Conservation (phyloP, 805 yeast species). For the Tetrapisispora arboricola region DNA sequence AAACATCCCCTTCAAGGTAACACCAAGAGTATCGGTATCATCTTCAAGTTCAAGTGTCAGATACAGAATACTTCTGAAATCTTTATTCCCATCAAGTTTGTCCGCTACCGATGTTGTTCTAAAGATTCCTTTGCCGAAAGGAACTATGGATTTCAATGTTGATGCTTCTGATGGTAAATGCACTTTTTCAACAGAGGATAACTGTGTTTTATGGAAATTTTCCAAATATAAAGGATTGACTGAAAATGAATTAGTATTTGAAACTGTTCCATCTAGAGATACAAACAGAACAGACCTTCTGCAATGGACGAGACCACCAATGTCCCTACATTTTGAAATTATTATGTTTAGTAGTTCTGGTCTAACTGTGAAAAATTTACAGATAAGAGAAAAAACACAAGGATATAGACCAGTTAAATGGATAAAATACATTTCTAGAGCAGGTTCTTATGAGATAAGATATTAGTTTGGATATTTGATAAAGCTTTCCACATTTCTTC, state of each 20-base stretch:
- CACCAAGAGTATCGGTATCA: slow-evolving; percentile 42
- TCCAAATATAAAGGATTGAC: slow-evolving; percentile 57
- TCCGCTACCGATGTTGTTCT: slow-evolving; percentile 56
- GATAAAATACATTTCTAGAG: slow-evolving; percentile 69
- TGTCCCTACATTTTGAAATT: slow-evolving; percentile 55
- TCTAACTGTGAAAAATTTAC: slow-evolving; percentile 58
- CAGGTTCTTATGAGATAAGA: slow-evolving; percentile 77
- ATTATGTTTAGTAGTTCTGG: slow-evolving; percentile 75
- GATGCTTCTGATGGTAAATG: slow-evolving; percentile 53
- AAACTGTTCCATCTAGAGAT: slow-evolving; percentile 33
- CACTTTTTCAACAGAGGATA: slow-evolving; percentile 56
- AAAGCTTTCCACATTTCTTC: not conserved
- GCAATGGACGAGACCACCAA: slow-evolving; percentile 67
- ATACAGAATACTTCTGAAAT: slow-evolving; percentile 50
- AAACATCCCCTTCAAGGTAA: slow-evolving; percentile 59
- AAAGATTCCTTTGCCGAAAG: slow-evolving; percentile 60
- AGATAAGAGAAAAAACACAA: slow-evolving; percentile 43
- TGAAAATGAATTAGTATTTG: slow-evolving; percentile 51
- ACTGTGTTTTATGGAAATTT: slow-evolving; percentile 58
- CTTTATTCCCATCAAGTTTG: slow-evolving; percentile 48
- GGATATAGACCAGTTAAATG: slow-evolving; percentile 71
- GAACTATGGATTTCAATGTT: slow-evolving; percentile 39
- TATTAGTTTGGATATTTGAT: slow-evolving; percentile 29
- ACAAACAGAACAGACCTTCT: slow-evolving; percentile 1
- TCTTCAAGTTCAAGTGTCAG: slow-evolving; percentile 37